A percentile compares a stretch with the other conserved stretches of the same genome.
Evolutionary conservation across 2,329 filamentous ascomycete species (phyloP).

Genomic region (Phyllosticta paracitricarpa): DNA sequence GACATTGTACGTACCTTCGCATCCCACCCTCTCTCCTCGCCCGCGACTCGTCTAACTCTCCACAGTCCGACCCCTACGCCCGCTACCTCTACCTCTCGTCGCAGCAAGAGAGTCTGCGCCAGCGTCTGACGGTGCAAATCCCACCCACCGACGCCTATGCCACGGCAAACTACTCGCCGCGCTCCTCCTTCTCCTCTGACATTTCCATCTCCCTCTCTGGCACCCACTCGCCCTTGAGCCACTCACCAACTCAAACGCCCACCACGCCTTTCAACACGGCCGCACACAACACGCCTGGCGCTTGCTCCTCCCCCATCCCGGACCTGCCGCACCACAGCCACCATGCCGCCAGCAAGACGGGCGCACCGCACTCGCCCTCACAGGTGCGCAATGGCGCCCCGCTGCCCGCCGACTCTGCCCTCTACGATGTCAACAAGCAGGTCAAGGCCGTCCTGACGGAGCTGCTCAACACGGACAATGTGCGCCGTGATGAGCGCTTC

Average conservation of each 20-base stretch:
- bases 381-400: slow-evolving; percentile 3
- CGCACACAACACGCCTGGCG: not conserved
- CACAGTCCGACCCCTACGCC: slow-evolving; percentile 24
- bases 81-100: slow-evolving; percentile 31
- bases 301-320: slow-evolving; percentile 2
- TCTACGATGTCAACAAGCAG: slow-evolving; percentile 42
- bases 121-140: slow-evolving; percentile 28
- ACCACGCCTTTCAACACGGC: slow-evolving; percentile 3
- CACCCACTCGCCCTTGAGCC: slow-evolving; percentile 14
- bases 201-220: slow-evolving; percentile 15
- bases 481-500: slow-evolving; percentile 35
- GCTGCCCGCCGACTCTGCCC: slow-evolving; percentile 22
- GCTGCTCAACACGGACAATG: slow-evolving; percentile 43
- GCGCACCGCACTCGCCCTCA: slow-evolving; percentile 14
- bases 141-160: slow-evolving; percentile 17
- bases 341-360: slow-evolving; percentile 11
- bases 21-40: not conserved
- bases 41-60: not conserved
- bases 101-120: slow-evolving; percentile 31
- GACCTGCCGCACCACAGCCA: slow-evolving; percentile 1
- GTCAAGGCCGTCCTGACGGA: slow-evolving; percentile 46
- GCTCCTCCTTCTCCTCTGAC: slow-evolving; percentile 12
- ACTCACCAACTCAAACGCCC: slow-evolving; percentile 13
- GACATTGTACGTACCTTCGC: not conserved
- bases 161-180: slow-evolving; percentile 23